These are phyloP conservation scores for Physcia stellaris DNA, from an alignment of 495 filamentous ascomycete genomes.

Conservation along the genomic window DNA sequence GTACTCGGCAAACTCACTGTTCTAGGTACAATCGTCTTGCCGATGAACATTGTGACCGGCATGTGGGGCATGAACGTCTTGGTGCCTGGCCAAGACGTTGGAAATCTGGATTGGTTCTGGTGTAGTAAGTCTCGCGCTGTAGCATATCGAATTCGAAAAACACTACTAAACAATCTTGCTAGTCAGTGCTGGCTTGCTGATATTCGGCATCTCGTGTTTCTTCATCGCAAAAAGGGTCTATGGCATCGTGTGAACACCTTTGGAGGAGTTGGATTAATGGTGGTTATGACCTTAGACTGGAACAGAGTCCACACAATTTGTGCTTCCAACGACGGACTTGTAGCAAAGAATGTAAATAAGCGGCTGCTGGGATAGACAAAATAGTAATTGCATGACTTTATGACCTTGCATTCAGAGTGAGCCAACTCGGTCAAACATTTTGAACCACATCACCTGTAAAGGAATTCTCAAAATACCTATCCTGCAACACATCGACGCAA, in stretches of 20 bases:
- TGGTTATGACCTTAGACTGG: not conserved
- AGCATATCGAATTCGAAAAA: slow-evolving; percentile 2
- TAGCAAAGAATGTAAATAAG: too few species aligned
- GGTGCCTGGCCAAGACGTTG: slow-evolving; percentile 74
- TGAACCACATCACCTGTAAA: too few species aligned
- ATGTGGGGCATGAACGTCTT: slow-evolving; percentile 99
- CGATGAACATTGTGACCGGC: slow-evolving; percentile 96
- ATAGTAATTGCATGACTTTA: too few species aligned
- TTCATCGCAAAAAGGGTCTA: slow-evolving; percentile 70
- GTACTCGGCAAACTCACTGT: slow-evolving; percentile 92
- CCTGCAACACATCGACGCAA: not conserved
- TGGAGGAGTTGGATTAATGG: not conserved
- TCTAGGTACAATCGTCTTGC: slow-evolving; percentile 88
- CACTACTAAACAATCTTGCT: slow-evolving; percentile 11
- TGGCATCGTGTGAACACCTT: slow-evolving; percentile 39
- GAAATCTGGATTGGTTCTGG: slow-evolving; percentile 51
- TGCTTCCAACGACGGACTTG: too few species aligned
- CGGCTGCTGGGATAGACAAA: too few species aligned
- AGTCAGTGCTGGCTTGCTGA: slow-evolving; percentile 60
- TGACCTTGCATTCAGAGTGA: too few species aligned
- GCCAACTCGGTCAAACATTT: too few species aligned
- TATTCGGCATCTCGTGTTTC: slow-evolving; percentile 69
- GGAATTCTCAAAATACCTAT: too few species aligned
- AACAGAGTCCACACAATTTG: not conserved
- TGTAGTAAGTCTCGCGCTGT: slow-evolving; percentile 29